Evolutionary conservation across 2,329 filamentous ascomycete species (phyloP).

Genomic region (Ceratocystis smalleyi): DNA sequence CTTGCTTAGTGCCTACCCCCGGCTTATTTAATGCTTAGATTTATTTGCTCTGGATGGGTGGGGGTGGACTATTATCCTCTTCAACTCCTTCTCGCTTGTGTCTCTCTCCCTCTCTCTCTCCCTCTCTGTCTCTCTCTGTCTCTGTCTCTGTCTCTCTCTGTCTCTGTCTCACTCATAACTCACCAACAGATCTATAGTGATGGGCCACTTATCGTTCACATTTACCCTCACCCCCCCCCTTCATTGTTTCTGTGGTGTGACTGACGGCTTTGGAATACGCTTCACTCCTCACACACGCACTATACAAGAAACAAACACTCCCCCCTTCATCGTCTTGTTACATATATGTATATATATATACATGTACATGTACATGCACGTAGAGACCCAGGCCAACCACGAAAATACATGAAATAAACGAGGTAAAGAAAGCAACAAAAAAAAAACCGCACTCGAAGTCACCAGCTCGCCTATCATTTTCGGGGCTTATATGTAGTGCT

Average conservation of each 20-base stretch:
- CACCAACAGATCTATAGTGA: not conserved
- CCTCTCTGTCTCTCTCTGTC: not conserved
- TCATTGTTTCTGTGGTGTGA: slow-evolving; percentile 4
- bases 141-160: not conserved
- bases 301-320: not conserved
- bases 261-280: not conserved
- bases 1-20: not conserved
- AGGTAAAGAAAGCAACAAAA: not conserved
- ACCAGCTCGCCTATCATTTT: not conserved
- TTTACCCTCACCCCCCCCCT: not conserved
- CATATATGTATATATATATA: not conserved
- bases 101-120: not conserved
- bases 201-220: not conserved
- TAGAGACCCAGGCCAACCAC: not conserved
- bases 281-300: not conserved
- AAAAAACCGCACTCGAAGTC: not conserved
- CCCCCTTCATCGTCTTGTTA: not conserved
- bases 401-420: not conserved
- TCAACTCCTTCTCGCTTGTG: slow-evolving; percentile 4
- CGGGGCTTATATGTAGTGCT: not conserved
- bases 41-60: not conserved
- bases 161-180: not conserved
- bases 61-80: not conserved
- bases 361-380: not conserved
- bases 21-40: not conserved